Base-by-base conservation (phyloP, 2,329 filamentous ascomycete genomes). In the Fusarium sp. region DNA sequence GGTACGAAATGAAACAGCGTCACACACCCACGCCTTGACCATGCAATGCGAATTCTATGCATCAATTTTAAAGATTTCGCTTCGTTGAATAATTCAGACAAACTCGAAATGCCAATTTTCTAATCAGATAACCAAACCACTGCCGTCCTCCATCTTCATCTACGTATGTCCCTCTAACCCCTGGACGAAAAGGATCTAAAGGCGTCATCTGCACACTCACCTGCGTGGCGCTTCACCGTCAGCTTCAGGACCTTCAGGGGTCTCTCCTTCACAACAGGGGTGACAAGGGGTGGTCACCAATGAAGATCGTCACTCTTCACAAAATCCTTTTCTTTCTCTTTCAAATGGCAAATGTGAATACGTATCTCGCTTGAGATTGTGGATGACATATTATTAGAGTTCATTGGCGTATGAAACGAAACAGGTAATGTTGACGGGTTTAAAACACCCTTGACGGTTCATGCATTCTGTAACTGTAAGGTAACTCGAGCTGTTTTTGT, bases 391-490 rank as follows among this genome's bases (percentile, higher is more conserved):
- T 42, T 60, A 28, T 69, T 53, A 32, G 30, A 58, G 51, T 41
- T 55, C 44, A 66, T 69, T 36, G 41, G 44, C 20, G 36, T 38
- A 44, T 73, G 70, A 73, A 73, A 73, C 71, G 66, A 73, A 73
- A 74, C 70, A 74, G 48, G 67, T 35, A 55, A 64, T 58, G 50
- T 35, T 15, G 41, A 22, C 48, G 63, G 54, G 39, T 54, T 53
- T 68, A 48, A 66, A 44, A 36, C 35, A 66, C 35, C 48, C 47
- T 48, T 54, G 47, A 6, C 41, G 12, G 66, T 73, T 70, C 60
- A 73, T 73, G 60, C 66, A 66, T 45, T 53, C 17, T 56, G 36
- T 24, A 47, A 11, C 30, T 51, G 32, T 36, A 35, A 3, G 32
- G 32, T 35, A n/a, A 30, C 53, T 20, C 24, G 13, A 51, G 20